Evolutionary conservation across 176 grass and related monocot genomes (phyloP).

Genomic region (Chrysopogon serrulatus): DNA sequence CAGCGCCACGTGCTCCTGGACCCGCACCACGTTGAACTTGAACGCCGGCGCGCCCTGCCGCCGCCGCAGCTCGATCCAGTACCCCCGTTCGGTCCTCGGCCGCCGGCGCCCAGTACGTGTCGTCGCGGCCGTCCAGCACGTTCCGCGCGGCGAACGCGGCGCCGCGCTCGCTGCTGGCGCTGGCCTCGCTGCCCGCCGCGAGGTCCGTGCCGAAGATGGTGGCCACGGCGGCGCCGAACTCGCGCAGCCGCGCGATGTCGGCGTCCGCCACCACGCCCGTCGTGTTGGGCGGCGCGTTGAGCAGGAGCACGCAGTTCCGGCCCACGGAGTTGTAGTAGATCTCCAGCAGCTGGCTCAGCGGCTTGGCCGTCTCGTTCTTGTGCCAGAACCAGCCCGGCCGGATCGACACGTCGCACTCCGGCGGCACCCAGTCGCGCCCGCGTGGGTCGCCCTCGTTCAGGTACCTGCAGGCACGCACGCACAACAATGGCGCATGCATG

Average conservation of each 20-base stretch:
- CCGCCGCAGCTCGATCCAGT: constrained; percentile 75
- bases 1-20: constrained; percentile 74
- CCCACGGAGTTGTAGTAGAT: constrained; percentile 97
- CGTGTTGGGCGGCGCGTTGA: constrained; percentile 86
- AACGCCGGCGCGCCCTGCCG: background rate
- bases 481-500: background rate
- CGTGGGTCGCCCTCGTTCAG: constrained; percentile 68
- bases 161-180: constrained; percentile 74
- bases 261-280: constrained; percentile 54
- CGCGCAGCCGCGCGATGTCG: constrained; percentile 60
- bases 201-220: constrained; percentile 63
- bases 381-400: constrained; percentile 97
- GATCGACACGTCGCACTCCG: constrained; percentile 97
- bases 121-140: constrained; percentile 65
- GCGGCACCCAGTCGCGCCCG: constrained; percentile 81
- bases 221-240: constrained; percentile 58
- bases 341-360: constrained; percentile 48
- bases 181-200: constrained; percentile 45
- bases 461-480: constrained; percentile 49
- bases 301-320: constrained; percentile 91
- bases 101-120: constrained; percentile 69
- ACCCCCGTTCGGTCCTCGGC: constrained; percentile 27
- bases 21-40: constrained; percentile 76
- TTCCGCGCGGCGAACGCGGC: constrained; percentile 44
- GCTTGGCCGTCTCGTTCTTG: constrained; percentile 85